These are phyloP conservation scores for Solidago caesia DNA, from an alignment of 129 eudicot genomes.

Conservation along the genomic window DNA sequence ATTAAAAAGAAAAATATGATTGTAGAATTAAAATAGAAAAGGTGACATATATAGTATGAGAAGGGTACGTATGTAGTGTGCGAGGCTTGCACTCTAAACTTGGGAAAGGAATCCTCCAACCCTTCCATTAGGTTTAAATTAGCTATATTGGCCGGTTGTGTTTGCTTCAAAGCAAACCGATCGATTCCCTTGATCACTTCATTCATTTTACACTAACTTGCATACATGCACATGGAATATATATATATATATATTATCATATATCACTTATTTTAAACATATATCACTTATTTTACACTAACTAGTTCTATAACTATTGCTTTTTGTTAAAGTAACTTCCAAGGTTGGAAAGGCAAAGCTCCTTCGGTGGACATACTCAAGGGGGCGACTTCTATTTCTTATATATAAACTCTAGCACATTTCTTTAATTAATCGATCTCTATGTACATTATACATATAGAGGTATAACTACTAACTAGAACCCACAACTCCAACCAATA, in stretches of 20 bases:
- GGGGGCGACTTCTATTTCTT: slow-evolving; percentile 36
- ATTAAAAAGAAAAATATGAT: background rate
- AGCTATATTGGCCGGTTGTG: slow-evolving; percentile 7
- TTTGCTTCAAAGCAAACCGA: slow-evolving; percentile 41
- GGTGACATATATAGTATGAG: slow-evolving; percentile 17
- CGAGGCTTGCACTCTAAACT: slow-evolving; percentile 37
- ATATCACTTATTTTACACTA: background rate
- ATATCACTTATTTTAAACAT: background rate
- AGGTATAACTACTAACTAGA: slow-evolving; percentile 18
- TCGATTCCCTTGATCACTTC: slow-evolving; percentile 11
- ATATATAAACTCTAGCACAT: slow-evolving; percentile 24
- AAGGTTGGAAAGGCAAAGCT: slow-evolving; percentile 50
- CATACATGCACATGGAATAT: slow-evolving; percentile 42
- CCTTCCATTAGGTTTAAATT: slow-evolving; percentile 17
- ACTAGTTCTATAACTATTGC: background rate
- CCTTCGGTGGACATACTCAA: slow-evolving; percentile 39
- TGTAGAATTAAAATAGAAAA: background rate
- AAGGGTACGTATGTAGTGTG: slow-evolving; percentile 2
- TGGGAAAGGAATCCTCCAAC: slow-evolving; percentile 33
- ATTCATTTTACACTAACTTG: slow-evolving; percentile 34
- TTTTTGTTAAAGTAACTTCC: slow-evolving; percentile 43
- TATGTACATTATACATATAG: background rate
- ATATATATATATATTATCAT: background rate
- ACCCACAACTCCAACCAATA: slow-evolving; percentile 14
- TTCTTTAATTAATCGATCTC: background rate